phyloP scores from a whole-genome alignment of 148 eudicot genomes.

The Gaultheria prostrata region DNA sequence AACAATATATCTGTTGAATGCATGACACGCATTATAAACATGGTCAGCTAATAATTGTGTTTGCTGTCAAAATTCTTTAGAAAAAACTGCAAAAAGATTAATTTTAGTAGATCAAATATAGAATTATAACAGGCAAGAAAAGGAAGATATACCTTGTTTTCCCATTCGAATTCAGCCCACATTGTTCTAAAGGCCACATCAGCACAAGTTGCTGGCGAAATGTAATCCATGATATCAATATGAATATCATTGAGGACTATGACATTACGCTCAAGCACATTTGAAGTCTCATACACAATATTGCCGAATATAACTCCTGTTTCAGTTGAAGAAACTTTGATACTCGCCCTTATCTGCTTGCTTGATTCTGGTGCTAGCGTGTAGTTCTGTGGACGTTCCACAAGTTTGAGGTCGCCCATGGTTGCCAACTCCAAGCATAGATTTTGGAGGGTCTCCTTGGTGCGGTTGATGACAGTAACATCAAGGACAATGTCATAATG shows the following conservation, averaged over 20 bases:
- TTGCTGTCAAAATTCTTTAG: neutral
- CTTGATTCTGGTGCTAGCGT: slow-evolving; percentile 92
- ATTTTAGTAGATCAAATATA: neutral
- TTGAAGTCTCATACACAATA: slow-evolving; percentile 90
- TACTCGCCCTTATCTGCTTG: slow-evolving; percentile 92
- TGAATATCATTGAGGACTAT: slow-evolving; percentile 96
- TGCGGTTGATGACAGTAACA: slow-evolving; percentile 89
- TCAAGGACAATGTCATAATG: slow-evolving; percentile 97
- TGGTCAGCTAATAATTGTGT: neutral
- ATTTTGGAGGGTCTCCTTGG: slow-evolving; percentile 91
- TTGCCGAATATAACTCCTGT: slow-evolving; percentile 95
- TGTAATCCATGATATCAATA: slow-evolving; percentile 98
- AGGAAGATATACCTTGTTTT: slow-evolving; percentile 72
- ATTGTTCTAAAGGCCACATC: slow-evolving; percentile 89
- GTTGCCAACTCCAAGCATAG: slow-evolving; percentile 94
- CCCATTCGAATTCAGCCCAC: slow-evolving; percentile 99
- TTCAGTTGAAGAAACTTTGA: slow-evolving; percentile 95
- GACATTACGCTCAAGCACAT: slow-evolving; percentile 91
- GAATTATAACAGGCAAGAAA: neutral
- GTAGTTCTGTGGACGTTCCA: slow-evolving; percentile 96
- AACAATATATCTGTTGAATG: neutral
- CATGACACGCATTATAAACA: neutral
- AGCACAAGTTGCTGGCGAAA: slow-evolving; percentile 87
- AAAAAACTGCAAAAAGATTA: neutral
- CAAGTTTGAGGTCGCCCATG: slow-evolving; percentile 98